These are phyloP conservation scores for Filosporella fistucella DNA, from an alignment of 495 filamentous ascomycete species.

Conservation along the genomic window DNA sequence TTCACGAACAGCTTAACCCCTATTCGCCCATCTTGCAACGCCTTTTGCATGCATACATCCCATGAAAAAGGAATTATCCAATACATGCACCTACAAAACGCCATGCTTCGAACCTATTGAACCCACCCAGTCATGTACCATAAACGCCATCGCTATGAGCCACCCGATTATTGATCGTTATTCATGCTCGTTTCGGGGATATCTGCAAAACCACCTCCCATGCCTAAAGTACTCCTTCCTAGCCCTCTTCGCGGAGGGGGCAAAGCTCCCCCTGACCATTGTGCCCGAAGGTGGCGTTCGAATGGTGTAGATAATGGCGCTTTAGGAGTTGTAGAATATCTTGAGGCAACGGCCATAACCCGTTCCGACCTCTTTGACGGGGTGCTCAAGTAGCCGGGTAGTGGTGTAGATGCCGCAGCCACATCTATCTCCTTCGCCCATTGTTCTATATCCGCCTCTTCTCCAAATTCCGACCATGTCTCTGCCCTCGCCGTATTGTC, in stretches of 20 bases:
- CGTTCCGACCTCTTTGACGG: conserved; percentile 54
- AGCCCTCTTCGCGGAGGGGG: conserved; percentile 9
- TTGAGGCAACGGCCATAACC: conserved; percentile 41
- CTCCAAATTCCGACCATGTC: conserved; percentile 22
- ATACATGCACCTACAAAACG: conserved; percentile 13
- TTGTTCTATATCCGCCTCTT: conserved; percentile 15
- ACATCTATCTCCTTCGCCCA: conserved; percentile 17
- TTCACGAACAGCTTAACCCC: not conserved
- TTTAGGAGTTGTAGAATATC: conserved; percentile 25
- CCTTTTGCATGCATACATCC: conserved; percentile 2
- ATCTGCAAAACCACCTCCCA: conserved; percentile 17
- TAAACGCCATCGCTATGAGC: not conserved
- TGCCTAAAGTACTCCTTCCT: conserved; percentile 12
- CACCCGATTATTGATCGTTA: conserved; percentile 4
- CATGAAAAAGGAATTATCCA: conserved; percentile 1
- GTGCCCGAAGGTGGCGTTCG: conserved; percentile 21
- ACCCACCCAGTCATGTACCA: not conserved
- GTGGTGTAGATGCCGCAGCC: conserved; percentile 31
- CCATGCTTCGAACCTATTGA: conserved; percentile 1
- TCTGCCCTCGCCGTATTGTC: conserved; percentile 15
- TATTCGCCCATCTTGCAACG: conserved; percentile 11
- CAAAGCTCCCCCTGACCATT: conserved; percentile 16
- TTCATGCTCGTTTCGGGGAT: conserved; percentile 13
- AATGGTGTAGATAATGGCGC: conserved; percentile 27
- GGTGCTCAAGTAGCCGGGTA: conserved; percentile 51